Evolutionary conservation across 2,329 filamentous ascomycete species (phyloP).

Genomic region (Phaeomoniella chlamydospora): DNA sequence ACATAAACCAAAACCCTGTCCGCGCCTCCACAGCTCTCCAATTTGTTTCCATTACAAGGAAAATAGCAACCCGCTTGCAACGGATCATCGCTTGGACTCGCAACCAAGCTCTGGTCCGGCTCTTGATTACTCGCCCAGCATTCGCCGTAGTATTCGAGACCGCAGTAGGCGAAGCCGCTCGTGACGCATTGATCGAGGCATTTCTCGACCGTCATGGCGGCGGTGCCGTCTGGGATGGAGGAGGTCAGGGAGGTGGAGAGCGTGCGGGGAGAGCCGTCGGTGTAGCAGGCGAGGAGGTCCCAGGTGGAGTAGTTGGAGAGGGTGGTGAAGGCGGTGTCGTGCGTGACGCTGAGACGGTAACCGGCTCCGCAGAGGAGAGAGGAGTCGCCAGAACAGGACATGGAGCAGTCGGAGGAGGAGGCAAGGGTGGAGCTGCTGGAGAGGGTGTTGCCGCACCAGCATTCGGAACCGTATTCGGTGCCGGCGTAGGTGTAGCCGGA

Average conservation of each 20-base stretch:
- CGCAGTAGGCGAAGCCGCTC: constrained; percentile 16
- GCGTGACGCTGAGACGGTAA: constrained; percentile 25
- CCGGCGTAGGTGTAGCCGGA: constrained; percentile 1
- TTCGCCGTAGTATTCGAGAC: constrained; percentile 23
- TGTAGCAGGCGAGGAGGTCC: constrained; percentile 13
- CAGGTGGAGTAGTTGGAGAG: constrained; percentile 5
- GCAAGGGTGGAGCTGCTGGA: background rate
- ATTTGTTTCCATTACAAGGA: constrained; percentile 12
- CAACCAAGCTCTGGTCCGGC: constrained; percentile 1
- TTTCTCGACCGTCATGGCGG: constrained; percentile 11
- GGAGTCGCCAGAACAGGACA: constrained; percentile 20
- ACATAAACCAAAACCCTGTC: constrained; percentile 11
- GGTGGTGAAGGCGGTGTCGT: constrained; percentile 4
- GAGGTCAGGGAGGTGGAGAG: constrained; percentile 2
- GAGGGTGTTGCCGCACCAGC: background rate
- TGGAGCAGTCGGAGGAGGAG: constrained; percentile 22
- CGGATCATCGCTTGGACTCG: constrained; percentile 5
- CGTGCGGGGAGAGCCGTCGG: constrained; percentile 10
- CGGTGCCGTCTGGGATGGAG: constrained; percentile 4
- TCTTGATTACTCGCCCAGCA: constrained; percentile 17
- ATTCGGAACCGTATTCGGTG: constrained; percentile 1
- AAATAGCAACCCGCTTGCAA: constrained; percentile 7
- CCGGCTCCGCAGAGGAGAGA: constrained; percentile 33
- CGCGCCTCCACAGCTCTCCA: constrained; percentile 14
- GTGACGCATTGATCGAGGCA: constrained; percentile 13